Base-by-base conservation (phyloP, 2,329 filamentous ascomycete species). In the Mycosphaerella arachidis region DNA sequence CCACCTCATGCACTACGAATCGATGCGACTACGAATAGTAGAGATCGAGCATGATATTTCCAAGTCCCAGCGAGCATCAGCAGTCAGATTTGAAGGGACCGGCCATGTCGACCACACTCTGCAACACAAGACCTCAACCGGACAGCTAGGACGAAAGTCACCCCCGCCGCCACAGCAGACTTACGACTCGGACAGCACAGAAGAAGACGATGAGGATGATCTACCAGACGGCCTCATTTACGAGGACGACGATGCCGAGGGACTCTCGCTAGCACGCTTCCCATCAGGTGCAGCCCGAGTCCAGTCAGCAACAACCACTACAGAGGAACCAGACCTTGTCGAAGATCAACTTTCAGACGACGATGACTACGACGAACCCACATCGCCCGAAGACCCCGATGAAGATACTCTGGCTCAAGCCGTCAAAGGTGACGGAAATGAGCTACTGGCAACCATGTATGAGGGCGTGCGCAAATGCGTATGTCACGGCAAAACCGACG, bases 1-100 rank as follows among this genome's bases (percentile, higher is more conserved):
- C 53, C 72, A 74, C 53, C 66, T 73, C 9, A 70, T 72, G 67
- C 68, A 70, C 63, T 72, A 73, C 57, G 71, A 74, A 57, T 64
- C 66, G 7, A 59, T 74, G 3, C 69, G 70, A 20, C 62, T 74
- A 1, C 69, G 70, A 27, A 72, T 74, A n/a, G 69, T 73, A 43
- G 68, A 73, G 51, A 73, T 74, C 40, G 72, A 74, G 56, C 71
- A 72, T 61, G 67, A 70, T 52, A 66, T 71, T 33, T 64, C 66
- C 48, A 66, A 63, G 20, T 60, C 55, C 13, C 55, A 67, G 40
- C 66, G 66, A 53, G 63, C 48, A 43, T 29, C 30, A 13, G 53
- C 63, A 8, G 57, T 68, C 4, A 37, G 58, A 27, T 72, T 71
- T 56, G 61, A 69, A 59, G 68, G 66, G 24, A 67, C 68, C n/a